Percentiles rank a stretch among this genome's conserved stretches.
These are phyloP conservation scores for Nemania sp. DNA, from an alignment of 2,329 filamentous ascomycete genomes.

Conservation along the genomic window DNA sequence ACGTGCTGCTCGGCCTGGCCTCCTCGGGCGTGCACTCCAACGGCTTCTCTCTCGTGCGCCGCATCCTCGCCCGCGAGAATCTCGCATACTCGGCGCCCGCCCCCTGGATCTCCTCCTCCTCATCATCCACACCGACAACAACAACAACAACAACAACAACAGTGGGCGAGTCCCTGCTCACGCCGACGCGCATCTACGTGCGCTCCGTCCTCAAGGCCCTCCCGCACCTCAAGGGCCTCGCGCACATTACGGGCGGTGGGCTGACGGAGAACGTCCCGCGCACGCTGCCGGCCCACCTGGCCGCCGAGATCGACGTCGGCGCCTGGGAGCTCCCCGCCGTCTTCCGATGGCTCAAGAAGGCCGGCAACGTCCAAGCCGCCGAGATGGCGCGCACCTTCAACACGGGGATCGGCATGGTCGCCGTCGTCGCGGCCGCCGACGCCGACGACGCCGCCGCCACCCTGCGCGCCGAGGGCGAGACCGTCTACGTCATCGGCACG, in stretches of 20 bases:
- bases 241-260: slow-evolving; percentile 96
- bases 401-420: slow-evolving; percentile 91
- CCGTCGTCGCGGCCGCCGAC: slow-evolving; percentile 72
- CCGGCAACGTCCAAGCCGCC: slow-evolving; percentile 69
- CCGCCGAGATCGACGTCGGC: slow-evolving; percentile 78
- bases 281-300: slow-evolving; percentile 80
- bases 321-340: slow-evolving; percentile 78
- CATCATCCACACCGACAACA: slow-evolving; percentile 42
- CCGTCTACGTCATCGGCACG: slow-evolving; percentile 74
- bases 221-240: slow-evolving; percentile 80
- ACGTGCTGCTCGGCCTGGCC: slow-evolving; percentile 82
- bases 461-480: slow-evolving; percentile 73
- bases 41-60: slow-evolving; percentile 94
- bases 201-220: slow-evolving; percentile 73
- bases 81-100: slow-evolving; percentile 72
- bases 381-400: slow-evolving; percentile 97
- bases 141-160: neutral
- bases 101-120: slow-evolving; percentile 69
- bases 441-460: slow-evolving; percentile 63
- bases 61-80: slow-evolving; percentile 76
- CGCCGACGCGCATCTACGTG: slow-evolving; percentile 93
- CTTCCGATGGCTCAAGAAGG: slow-evolving; percentile 82
- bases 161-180: slow-evolving; percentile 79
- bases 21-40: slow-evolving; percentile 94
- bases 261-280: slow-evolving; percentile 92